Conservation (phyloP, 108 stramenopile species). For the Conticribra guillardii region DNA sequence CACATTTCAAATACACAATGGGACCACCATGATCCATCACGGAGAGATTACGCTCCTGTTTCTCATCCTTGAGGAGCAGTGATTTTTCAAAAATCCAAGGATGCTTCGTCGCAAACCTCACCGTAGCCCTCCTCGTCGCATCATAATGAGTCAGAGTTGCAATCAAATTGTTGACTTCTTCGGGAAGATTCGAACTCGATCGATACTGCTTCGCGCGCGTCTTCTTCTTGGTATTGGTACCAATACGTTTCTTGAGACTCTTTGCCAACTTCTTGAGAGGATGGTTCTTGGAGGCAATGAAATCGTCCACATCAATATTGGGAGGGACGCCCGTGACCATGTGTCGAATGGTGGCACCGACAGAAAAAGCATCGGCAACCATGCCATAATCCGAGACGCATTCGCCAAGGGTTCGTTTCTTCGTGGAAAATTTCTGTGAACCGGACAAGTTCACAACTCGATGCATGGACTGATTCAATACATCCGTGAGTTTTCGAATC, state of each 20-base stretch:
- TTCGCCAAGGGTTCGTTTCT: conserved; percentile 64
- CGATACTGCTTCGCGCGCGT: conserved; percentile 38
- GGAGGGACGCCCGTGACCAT: conserved; percentile 86
- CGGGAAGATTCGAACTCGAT: conserved; percentile 28
- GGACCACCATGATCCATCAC: no score
- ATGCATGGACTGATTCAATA: conserved; percentile 18
- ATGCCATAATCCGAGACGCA: conserved; percentile 87
- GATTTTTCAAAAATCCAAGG: no score
- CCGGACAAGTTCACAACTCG: no score
- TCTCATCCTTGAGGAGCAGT: no score
- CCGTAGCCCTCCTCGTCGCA: conserved; percentile 27
- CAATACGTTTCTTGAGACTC: conserved; percentile 17
- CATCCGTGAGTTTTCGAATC: conserved; percentile 5
- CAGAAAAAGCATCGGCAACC: conserved; percentile 86
- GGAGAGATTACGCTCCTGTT: no score
- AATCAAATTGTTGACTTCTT: conserved; percentile 28
- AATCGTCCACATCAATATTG: conserved; percentile 67
- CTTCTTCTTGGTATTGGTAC: neutral
- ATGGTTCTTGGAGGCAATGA: conserved; percentile 50
- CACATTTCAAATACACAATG: no score
- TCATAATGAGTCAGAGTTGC: conserved; percentile 29
- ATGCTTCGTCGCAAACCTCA: conserved; percentile 23
- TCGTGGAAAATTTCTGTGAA: no score
- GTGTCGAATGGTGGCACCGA: conserved; percentile 80
- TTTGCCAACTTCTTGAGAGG: conserved; percentile 28